phyloP scores from a whole-genome alignment of 2,329 filamentous ascomycete species.

The Paraconiothyrium sp. region DNA sequence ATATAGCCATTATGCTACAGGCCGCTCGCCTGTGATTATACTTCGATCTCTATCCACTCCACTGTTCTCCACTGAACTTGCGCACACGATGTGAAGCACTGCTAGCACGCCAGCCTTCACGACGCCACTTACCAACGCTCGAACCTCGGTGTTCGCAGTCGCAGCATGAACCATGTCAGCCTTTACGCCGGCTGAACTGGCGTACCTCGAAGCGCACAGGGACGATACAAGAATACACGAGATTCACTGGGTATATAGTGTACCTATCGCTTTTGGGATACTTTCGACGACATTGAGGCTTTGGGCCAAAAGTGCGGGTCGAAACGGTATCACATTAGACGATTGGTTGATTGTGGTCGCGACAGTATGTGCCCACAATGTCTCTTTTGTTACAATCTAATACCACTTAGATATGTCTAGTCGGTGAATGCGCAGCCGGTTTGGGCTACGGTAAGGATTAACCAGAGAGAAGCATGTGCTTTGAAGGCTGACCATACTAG shows the following conservation, averaged over 20 bases:
- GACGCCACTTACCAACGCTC: conserved; percentile 23
- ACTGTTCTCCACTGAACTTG: not conserved
- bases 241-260: conserved; percentile 44
- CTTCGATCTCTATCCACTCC: not conserved
- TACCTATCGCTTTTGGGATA: conserved; percentile 39
- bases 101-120: conserved; percentile 22
- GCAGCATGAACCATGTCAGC: conserved; percentile 31
- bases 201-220: conserved; percentile 39
- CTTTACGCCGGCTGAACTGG: conserved; percentile 41
- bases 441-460: conserved; percentile 36
- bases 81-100: conserved; percentile 25
- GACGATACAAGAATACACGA: conserved; percentile 39
- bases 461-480: not conserved
- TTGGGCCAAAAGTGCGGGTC: conserved; percentile 41
- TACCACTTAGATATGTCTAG: conserved; percentile 36
- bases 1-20: conserved; percentile 7
- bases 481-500: conserved; percentile 27
- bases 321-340: conserved; percentile 45
- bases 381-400: conserved; percentile 4
- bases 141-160: conserved; percentile 1
- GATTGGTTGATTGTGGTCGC: conserved; percentile 44
- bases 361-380: conserved; percentile 31
- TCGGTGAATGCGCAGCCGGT: conserved; percentile 41
- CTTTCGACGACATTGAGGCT: conserved; percentile 39
- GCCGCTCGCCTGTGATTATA: conserved; percentile 16